Conservation (phyloP, 2,329 filamentous ascomycete species). For the Neofusicoccum ribis region DNA sequence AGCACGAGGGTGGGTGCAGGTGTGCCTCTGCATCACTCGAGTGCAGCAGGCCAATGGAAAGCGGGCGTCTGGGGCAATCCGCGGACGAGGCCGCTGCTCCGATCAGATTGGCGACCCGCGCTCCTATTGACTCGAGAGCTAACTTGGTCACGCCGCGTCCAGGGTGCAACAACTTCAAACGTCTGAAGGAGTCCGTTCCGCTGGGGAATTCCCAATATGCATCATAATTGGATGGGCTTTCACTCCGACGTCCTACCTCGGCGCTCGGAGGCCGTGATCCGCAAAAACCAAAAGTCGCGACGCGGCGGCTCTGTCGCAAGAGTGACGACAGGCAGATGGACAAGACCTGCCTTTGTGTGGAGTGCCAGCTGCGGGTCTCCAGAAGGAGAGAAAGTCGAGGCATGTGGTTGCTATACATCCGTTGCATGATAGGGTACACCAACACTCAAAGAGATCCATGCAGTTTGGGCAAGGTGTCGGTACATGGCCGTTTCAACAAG, state of each 20-base stretch:
- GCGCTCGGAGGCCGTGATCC: no score
- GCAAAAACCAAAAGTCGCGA: neutral
- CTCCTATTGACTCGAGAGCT: neutral
- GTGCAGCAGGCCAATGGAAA: neutral
- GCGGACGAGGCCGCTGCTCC: neutral
- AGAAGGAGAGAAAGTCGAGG: neutral
- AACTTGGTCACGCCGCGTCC: neutral
- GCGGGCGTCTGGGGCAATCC: neutral
- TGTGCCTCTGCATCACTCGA: neutral
- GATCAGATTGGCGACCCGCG: neutral
- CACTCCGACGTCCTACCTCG: neutral
- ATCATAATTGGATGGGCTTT: neutral
- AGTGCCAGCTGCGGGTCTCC: neutral
- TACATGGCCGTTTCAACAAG: no score
- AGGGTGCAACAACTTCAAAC: constrained; percentile 4
- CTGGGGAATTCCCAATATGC: neutral
- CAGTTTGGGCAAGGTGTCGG: no score
- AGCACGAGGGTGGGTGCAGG: neutral
- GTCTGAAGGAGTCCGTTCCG: constrained; percentile 12
- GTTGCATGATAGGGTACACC: no score
- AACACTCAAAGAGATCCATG: no score
- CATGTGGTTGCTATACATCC: no score
- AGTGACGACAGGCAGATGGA: neutral
- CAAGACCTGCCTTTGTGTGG: neutral
- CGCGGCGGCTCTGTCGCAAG: neutral